Evolutionary conservation across 1,139 yeast species (phyloP).

Genomic region (Candida gigantensis): DNA sequence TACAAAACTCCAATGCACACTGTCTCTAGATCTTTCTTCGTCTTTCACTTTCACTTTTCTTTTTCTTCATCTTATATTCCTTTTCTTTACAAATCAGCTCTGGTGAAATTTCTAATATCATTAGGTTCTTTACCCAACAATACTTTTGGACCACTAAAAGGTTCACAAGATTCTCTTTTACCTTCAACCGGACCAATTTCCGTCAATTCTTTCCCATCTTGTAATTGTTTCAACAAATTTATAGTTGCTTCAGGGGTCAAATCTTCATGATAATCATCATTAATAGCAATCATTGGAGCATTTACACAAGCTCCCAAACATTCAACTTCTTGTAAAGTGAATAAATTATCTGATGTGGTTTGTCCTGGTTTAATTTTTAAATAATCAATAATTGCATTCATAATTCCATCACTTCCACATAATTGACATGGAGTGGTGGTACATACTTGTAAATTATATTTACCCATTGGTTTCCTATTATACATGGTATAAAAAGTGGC

Average conservation of each 20-base stretch:
- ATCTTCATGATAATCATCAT: slow-evolving; percentile 85
- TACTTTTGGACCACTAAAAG: slow-evolving; percentile 68
- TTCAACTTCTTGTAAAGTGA: slow-evolving; percentile 86
- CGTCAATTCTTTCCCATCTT: slow-evolving; percentile 59
- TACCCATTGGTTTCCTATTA: slow-evolving; percentile 86
- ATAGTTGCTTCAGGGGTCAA: slow-evolving; percentile 69
- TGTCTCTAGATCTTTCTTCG: no score
- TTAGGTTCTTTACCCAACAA: slow-evolving; percentile 62
- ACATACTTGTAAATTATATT: slow-evolving; percentile 81
- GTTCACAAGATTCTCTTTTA: slow-evolving; percentile 76
- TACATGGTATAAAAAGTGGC: slow-evolving; percentile 94
- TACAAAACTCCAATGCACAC: slow-evolving; percentile 1
- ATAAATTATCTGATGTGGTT: slow-evolving; percentile 73
- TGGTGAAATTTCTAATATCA: slow-evolving; percentile 58
- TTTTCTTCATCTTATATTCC: background rate
- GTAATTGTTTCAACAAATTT: slow-evolving; percentile 61
- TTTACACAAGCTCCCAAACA: slow-evolving; percentile 93
- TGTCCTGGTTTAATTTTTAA: slow-evolving; percentile 75
- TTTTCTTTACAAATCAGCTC: slow-evolving; percentile 34
- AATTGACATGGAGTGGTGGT: slow-evolving; percentile 91
- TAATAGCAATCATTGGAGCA: slow-evolving; percentile 85
- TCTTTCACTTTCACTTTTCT: background rate
- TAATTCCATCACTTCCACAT: slow-evolving; percentile 77
- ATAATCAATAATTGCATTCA: slow-evolving; percentile 65
- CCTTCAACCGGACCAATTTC: slow-evolving; percentile 65